Evolutionary conservation across 192 early-diverging fungal genomes (phyloP).

Genomic region (Physocladia obscura): DNA sequence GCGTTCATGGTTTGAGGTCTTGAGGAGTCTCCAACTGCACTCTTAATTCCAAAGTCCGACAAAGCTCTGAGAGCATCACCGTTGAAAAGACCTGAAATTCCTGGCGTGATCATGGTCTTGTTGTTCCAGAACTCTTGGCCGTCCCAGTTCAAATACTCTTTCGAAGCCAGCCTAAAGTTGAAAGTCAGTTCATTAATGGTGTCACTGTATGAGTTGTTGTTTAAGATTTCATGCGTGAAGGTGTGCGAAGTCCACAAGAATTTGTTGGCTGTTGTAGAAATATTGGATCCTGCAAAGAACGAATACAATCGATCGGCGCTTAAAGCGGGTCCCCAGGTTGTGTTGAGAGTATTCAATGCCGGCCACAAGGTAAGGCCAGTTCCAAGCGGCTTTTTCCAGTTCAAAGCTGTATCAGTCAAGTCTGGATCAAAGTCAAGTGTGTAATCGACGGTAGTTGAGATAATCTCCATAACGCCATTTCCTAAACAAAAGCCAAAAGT

Average conservation of each 20-base stretch:
- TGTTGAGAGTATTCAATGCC: constrained; percentile 1
- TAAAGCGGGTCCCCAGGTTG: not conserved
- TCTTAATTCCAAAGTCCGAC: constrained; percentile 36
- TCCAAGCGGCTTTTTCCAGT: constrained; percentile 41
- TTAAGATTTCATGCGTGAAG: constrained; percentile 11
- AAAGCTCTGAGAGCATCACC: constrained; percentile 44
- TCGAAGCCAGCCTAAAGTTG: constrained; percentile 37
- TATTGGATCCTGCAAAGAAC: constrained; percentile 1
- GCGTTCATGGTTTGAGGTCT: constrained; percentile 23
- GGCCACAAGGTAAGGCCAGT: constrained; percentile 44
- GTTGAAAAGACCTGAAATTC: constrained; percentile 48
- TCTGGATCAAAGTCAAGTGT: constrained; percentile 26
- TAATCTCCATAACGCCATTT: constrained; percentile 37
- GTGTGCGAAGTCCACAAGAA: constrained; percentile 43
- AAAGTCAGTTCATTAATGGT: constrained; percentile 42
- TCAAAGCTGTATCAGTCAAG: constrained; percentile 11
- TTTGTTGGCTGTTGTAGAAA: constrained; percentile 2
- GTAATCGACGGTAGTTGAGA: not conserved
- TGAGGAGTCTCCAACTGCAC: constrained; percentile 39
- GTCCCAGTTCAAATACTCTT: not conserved
- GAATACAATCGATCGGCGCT: not conserved
- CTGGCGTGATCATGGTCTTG: constrained; percentile 42
- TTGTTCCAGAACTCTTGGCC: constrained; percentile 17
- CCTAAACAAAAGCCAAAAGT: not conserved
- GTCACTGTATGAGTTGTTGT: constrained; percentile 33